Base-by-base conservation (phyloP, 768 basidiomycete genomes). In the Termitomyces titanicus region DNA sequence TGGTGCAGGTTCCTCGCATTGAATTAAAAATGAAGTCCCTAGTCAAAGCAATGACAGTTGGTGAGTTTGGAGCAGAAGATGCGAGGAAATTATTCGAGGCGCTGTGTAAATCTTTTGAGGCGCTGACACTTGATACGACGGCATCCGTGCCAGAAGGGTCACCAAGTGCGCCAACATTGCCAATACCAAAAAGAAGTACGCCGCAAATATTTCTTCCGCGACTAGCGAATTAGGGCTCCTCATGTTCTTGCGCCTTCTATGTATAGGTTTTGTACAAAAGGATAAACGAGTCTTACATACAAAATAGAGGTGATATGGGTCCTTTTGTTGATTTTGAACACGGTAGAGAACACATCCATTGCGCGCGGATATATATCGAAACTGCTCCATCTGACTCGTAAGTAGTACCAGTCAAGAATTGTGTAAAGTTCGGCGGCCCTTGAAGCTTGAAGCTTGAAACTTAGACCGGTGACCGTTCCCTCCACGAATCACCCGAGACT, bases 71-170 rank as follows among this genome's bases (percentile, higher is more conserved):
- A n/a, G 79, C 79, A 1, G 78, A 83, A 35, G 78, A 77, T 47
- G 66, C 79, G 2, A 71, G 76, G 11, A 76, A 75, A 48, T 66
- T 80, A 44, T 80, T 81, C 52, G 80, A 82, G 57, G 77, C 78
- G 11, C 64, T 79, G 6, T 77, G 74, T 56, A 72, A 73, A 52
- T 69, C 77, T 6, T 64, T 82, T 13, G 74, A 79, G 33, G 68
- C 72, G 3, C 62, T 70, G 7, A 66, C 74, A 3, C 78, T 80
- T 58, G 77, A 79, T 10, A 42, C 58, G 2, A 54, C 55, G 8
- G 56, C 61, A 18, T 17, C 22, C 20, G 6, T 34, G 12, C 49
- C 37, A 17, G 35, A 47, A 20, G 47, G 25, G 6, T 35, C 11
- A 5, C n/a, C 39, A 8, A 55, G 27, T 35, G 42, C 33, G 7